Evolutionary conservation across 2,329 filamentous ascomycete genomes (phyloP).

Genomic region (Colletotrichum sp.): DNA sequence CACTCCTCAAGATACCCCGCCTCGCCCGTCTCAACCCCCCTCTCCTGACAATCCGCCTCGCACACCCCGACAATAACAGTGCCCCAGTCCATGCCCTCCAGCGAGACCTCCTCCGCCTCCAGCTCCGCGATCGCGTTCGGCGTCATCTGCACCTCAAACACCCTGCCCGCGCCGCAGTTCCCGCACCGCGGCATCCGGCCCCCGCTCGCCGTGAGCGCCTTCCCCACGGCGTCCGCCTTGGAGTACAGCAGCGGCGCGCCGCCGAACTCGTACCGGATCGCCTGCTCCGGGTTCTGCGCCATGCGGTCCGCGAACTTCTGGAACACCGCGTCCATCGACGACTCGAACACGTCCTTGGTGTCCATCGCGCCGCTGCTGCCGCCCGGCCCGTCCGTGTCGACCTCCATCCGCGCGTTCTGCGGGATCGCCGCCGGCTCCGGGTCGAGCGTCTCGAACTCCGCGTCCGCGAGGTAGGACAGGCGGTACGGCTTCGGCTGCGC

Average conservation of each 20-base stretch:
- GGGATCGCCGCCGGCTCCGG: slow-evolving; percentile 57
- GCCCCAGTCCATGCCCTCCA: slow-evolving; percentile 98
- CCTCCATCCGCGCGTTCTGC: slow-evolving; percentile 54
- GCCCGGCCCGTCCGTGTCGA: slow-evolving; percentile 41
- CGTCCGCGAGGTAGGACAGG: slow-evolving; percentile 79
- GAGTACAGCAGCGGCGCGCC: slow-evolving; percentile 81
- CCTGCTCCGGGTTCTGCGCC: slow-evolving; percentile 82
- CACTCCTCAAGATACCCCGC: slow-evolving; percentile 91
- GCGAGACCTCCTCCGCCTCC: slow-evolving; percentile 74
- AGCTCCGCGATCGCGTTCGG: slow-evolving; percentile 90
- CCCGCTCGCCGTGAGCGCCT: slow-evolving; percentile 52
- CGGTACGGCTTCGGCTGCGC: slow-evolving; percentile 76
- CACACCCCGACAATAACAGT: slow-evolving; percentile 90
- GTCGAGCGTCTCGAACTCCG: slow-evolving; percentile 89
- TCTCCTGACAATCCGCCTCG: slow-evolving; percentile 74
- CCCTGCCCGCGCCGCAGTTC: slow-evolving; percentile 75
- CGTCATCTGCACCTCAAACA: slow-evolving; percentile 92
- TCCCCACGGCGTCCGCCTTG: slow-evolving; percentile 76
- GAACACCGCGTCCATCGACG: slow-evolving; percentile 75
- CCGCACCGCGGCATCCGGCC: slow-evolving; percentile 72
- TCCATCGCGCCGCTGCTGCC: slow-evolving; percentile 30
- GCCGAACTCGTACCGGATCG: slow-evolving; percentile 79
- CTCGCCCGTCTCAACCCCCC: slow-evolving; percentile 61
- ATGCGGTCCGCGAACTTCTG: slow-evolving; percentile 81
- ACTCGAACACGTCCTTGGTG: slow-evolving; percentile 76